Base-by-base conservation (phyloP, 2,329 filamentous ascomycete genomes). In the Scortechinia acanthostroma region DNA sequence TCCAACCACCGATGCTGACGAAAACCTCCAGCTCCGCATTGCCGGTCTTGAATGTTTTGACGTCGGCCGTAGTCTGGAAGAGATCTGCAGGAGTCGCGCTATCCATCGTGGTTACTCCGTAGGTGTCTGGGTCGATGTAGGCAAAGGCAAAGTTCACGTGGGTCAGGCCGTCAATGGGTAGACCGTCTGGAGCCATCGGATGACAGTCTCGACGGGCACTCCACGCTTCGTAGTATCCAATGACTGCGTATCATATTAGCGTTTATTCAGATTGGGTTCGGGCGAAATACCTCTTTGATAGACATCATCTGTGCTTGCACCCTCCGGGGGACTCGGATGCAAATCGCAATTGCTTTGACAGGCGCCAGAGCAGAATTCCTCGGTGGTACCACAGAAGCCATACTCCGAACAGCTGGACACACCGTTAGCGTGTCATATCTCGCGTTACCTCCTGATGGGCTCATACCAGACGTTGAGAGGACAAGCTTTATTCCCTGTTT, bases 1-100 rank as follows among this genome's bases (percentile, higher is more conserved):
- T 53, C 58, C 60, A 66, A 2, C 65, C 64, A 3, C 64, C 64
- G 10, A 68, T 23, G 5, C 52, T 49, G 22, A 67, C 50, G 45
- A 52, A 60, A 2, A 57, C 53, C 46, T 65, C 52, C 1, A 66
- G 48, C 15, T 45, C 48, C 1, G 51, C 43, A 42, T 51, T 49
- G 19, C 42, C 40, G 2, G 33, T 13, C 46, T 63, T 61, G 4
- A 60, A n/a, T 30, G 25, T 30, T 30, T 30, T 10, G 10, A 30
- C 25, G 10, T 10, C 10, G 10, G 25, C n/a, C 25, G 10, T 30
- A 10, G 25, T 42, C 35, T 10, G 17, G n/a, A 28, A 43, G 58
- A 58, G 1, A n/a, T n/a, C n/a, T n/a, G n/a, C n/a, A 60, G 50
- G 3, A 22, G 21, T 2, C 28, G 25, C 3, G 43, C 30, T 23